A percentile compares a stretch with the other conserved stretches of the same genome.
phyloP scores from a whole-genome alignment of 352 stramenopile genomes.

The Globisporangium rhizosaccharum region DNA sequence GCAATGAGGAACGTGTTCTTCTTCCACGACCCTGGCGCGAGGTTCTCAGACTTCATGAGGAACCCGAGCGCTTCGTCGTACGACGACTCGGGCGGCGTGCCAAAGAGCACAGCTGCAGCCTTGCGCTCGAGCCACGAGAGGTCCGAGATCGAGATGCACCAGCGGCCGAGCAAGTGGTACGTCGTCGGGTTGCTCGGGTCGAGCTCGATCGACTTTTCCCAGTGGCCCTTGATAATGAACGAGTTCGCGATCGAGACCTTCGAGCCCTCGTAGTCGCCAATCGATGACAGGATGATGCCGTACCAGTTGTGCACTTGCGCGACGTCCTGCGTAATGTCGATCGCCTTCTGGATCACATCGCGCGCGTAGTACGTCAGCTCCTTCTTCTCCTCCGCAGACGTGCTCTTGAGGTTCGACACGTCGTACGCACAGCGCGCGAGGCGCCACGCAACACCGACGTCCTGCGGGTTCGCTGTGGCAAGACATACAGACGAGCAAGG shows the following conservation, averaged over 20 bases:
- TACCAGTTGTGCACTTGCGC: slow-evolving; percentile 82
- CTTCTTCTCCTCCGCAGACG: slow-evolving; percentile 61
- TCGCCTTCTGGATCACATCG: slow-evolving; percentile 50
- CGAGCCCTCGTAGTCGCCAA: slow-evolving; percentile 84
- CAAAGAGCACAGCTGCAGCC: slow-evolving; percentile 75
- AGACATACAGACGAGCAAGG: neutral
- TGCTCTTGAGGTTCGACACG: slow-evolving; percentile 49
- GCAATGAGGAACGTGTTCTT: slow-evolving; percentile 80
- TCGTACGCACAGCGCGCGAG: slow-evolving; percentile 63
- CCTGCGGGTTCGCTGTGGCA: slow-evolving; percentile 29
- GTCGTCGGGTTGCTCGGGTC: slow-evolving; percentile 69
- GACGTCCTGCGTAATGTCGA: slow-evolving; percentile 47
- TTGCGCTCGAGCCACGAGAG: slow-evolving; percentile 86
- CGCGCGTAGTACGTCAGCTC: slow-evolving; percentile 61
- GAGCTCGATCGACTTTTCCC: slow-evolving; percentile 68
- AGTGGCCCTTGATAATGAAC: slow-evolving; percentile 76
- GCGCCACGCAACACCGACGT: slow-evolving; percentile 61
- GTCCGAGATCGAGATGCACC: slow-evolving; percentile 81
- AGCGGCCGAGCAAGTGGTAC: slow-evolving; percentile 76
- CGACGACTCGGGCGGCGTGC: slow-evolving; percentile 67
- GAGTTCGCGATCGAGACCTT: slow-evolving; percentile 83
- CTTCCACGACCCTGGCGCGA: slow-evolving; percentile 77
- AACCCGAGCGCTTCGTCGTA: slow-evolving; percentile 79
- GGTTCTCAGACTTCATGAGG: slow-evolving; percentile 69
- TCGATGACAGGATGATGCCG: slow-evolving; percentile 78